Evolutionary conservation across 768 basidiomycete genomes (phyloP).

Genomic region (Russula sp.): DNA sequence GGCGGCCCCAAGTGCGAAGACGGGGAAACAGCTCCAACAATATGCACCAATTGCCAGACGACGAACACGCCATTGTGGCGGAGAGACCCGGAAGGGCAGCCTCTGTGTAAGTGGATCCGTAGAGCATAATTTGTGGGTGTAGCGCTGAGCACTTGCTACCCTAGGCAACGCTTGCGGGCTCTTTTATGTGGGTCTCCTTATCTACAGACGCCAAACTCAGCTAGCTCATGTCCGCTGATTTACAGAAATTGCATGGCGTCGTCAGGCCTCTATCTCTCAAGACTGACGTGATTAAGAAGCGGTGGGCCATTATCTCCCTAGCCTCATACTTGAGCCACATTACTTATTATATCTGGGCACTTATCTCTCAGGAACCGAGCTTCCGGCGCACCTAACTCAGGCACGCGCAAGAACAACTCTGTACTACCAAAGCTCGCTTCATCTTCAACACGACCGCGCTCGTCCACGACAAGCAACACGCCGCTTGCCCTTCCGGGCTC

Average conservation of each 20-base stretch:
- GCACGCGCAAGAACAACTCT: conserved; percentile 53
- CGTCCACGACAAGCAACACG: conserved; percentile 54
- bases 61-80: conserved; percentile 94
- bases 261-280: conserved; percentile 90
- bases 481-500: conserved; percentile 40
- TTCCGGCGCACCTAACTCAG: conserved; percentile 61
- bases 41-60: conserved; percentile 93
- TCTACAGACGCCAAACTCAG: conserved; percentile 8
- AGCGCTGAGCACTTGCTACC: conserved; percentile 15
- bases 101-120: conserved; percentile 56
- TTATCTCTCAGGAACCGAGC: conserved; percentile 59
- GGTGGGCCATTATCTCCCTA: conserved; percentile 37
- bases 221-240: conserved; percentile 12
- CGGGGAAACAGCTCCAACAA: conserved; percentile 64
- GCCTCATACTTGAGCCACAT: background rate
- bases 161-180: conserved; percentile 86
- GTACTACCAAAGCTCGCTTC: conserved; percentile 69
- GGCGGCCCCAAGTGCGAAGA: conserved; percentile 47
- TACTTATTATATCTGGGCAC: conserved; percentile 7
- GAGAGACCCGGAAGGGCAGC: conserved; percentile 87
- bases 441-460: conserved; percentile 63
- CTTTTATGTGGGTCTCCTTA: conserved; percentile 66
- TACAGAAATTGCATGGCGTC: conserved; percentile 90
- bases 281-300: conserved; percentile 97
- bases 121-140: conserved; percentile 17